phyloP scores from a whole-genome alignment of 495 filamentous ascomycete species.

The Aspergillus conjunctus region DNA sequence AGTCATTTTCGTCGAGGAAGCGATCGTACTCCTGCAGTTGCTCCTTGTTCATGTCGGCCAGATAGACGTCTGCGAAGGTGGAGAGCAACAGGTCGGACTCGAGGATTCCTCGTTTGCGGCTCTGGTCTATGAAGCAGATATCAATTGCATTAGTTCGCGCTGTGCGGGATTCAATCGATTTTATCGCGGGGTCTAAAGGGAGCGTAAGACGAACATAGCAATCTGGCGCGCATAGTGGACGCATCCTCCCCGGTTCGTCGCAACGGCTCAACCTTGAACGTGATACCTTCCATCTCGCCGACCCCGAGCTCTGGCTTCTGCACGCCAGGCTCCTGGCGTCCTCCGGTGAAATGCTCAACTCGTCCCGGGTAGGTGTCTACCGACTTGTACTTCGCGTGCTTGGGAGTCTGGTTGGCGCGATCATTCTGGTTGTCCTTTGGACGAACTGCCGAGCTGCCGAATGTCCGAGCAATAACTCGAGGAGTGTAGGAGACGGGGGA shows the following conservation, averaged over 20 bases:
- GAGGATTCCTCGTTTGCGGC: slow-evolving; percentile 92
- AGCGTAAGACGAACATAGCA: slow-evolving; percentile 71
- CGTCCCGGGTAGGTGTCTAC: slow-evolving; percentile 61
- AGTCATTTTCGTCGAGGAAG: slow-evolving; percentile 98
- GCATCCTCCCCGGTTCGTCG: slow-evolving; percentile 77
- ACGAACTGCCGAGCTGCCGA: slow-evolving; percentile 40
- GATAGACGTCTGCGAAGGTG: slow-evolving; percentile 84
- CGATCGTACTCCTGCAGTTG: slow-evolving; percentile 85
- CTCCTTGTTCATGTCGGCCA: slow-evolving; percentile 67
- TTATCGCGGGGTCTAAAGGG: not conserved
- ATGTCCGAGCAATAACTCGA: slow-evolving; percentile 33
- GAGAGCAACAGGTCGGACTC: slow-evolving; percentile 95
- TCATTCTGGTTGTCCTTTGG: slow-evolving; percentile 41
- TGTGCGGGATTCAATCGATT: too few relatives aligned
- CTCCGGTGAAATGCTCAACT: slow-evolving; percentile 65
- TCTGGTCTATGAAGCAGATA: slow-evolving; percentile 69
- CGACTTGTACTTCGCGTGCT: slow-evolving; percentile 28
- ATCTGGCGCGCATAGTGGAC: slow-evolving; percentile 80
- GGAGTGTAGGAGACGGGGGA: slow-evolving; percentile 27
- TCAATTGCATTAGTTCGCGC: not conserved
- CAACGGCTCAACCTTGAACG: slow-evolving; percentile 87
- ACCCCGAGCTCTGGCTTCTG: slow-evolving; percentile 75
- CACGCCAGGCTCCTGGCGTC: slow-evolving; percentile 52
- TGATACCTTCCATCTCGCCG: slow-evolving; percentile 87
- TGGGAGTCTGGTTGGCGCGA: slow-evolving; percentile 21